These are phyloP conservation scores for Curvularia verruculosa DNA, from an alignment of 2,329 filamentous ascomycete species.

Conservation along the genomic window DNA sequence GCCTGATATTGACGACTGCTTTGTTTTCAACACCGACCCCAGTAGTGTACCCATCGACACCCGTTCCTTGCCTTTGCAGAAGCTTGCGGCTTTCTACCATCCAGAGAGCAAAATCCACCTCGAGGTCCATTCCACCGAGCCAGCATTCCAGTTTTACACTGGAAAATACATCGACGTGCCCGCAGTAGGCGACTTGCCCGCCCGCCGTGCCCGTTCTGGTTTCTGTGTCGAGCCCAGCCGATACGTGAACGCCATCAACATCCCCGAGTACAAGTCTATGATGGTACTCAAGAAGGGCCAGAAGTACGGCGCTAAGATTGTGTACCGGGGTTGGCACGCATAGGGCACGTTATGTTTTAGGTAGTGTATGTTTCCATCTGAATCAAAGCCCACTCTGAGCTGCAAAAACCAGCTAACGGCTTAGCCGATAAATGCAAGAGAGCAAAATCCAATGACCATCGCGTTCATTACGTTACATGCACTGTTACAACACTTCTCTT, in stretches of 20 bases:
- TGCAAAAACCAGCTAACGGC: neutral
- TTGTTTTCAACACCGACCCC: conserved; percentile 73
- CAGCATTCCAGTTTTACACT: conserved; percentile 96
- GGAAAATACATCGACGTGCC: conserved; percentile 84
- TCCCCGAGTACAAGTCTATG: conserved; percentile 78
- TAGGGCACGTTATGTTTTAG: conserved; percentile 14
- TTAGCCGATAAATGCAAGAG: neutral
- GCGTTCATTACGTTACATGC: neutral
- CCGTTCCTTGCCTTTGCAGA: conserved; percentile 63
- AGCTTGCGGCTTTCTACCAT: conserved; percentile 75
- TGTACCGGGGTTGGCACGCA: conserved; percentile 83
- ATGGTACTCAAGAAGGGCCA: conserved; percentile 83
- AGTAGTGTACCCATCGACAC: conserved; percentile 58
- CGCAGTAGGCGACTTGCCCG: conserved; percentile 63
- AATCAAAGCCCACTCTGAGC: neutral
- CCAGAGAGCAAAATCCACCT: conserved; percentile 77
- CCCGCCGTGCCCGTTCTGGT: conserved; percentile 71
- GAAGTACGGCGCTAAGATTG: conserved; percentile 78
- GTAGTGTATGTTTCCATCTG: neutral
- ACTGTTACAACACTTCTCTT: neutral
- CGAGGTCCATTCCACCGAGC: conserved; percentile 89
- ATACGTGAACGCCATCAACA: conserved; percentile 87
- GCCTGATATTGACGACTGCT: conserved; percentile 89
- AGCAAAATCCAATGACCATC: neutral
- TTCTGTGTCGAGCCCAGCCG: conserved; percentile 94